Percentiles rank a stretch among this genome's conserved stretches.
Evolutionary conservation across 2,329 filamentous ascomycete species (phyloP).

Genomic region (Ophiostoma sp.): DNA sequence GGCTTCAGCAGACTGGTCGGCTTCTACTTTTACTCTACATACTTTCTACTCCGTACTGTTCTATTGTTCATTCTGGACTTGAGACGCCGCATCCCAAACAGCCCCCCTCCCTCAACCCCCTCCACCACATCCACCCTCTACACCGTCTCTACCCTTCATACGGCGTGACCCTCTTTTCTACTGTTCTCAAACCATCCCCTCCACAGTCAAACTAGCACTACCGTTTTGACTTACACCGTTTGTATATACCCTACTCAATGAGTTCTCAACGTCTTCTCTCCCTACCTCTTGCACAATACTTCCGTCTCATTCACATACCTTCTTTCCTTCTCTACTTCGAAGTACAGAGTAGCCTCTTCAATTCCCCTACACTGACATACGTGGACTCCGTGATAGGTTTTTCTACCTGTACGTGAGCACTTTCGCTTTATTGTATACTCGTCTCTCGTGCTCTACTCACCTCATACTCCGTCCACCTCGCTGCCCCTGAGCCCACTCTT

Average conservation of each 20-base stretch:
- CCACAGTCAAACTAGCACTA: not conserved
- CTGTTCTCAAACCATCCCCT: constrained; percentile 12
- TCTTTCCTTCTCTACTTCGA: not conserved
- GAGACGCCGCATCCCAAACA: constrained; percentile 11
- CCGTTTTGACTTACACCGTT: constrained; percentile 7
- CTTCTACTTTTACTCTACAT: not conserved
- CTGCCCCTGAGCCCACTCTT: not conserved
- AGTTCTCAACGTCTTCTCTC: not conserved
- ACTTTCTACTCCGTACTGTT: not conserved
- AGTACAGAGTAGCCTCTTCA: not conserved
- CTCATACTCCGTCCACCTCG: not conserved
- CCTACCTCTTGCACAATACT: too few relatives aligned
- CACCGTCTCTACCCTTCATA: constrained; percentile 8
- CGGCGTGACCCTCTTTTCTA: constrained; percentile 1
- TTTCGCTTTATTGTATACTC: not conserved
- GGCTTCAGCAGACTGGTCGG: not conserved
- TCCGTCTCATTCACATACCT: not conserved
- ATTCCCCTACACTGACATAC: not conserved
- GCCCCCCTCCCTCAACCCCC: constrained; percentile 7
- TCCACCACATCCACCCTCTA: not conserved
- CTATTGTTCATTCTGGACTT: not conserved
- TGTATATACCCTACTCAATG: not conserved
- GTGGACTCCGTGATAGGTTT: not conserved
- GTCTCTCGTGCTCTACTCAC: not conserved
- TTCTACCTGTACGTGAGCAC: not conserved